Percentiles rank a stretch among this genome's conserved stretches.
phyloP scores from a whole-genome alignment of 1,284 basidiomycete genomes.

The Grifola frondosa region DNA sequence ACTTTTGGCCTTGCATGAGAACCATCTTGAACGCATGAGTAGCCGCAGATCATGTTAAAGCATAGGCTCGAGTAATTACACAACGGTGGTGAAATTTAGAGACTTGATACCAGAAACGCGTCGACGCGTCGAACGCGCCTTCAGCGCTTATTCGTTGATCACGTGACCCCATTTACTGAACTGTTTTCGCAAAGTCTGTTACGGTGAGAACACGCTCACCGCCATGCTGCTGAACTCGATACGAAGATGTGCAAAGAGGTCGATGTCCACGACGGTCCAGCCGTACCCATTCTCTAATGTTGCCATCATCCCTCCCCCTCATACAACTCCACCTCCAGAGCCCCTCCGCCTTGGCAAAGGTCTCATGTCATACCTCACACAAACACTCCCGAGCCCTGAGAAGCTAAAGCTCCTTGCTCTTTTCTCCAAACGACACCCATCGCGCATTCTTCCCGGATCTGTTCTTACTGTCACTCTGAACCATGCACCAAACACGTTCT shows the following conservation, averaged over 20 bases:
- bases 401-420: conserved; percentile 67
- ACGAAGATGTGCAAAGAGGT: conserved; percentile 32
- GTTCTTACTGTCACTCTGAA: conserved; percentile 74
- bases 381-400: conserved; percentile 63
- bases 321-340: conserved; percentile 42
- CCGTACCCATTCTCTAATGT: conserved; percentile 77
- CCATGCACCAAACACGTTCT: conserved; percentile 76
- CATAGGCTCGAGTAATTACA: too few relatives aligned
- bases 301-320: conserved; percentile 54
- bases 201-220: too few relatives aligned
- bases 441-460: conserved; percentile 75
- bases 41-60: too few relatives aligned
- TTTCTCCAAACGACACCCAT: conserved; percentile 69
- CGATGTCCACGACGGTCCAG: conserved; percentile 44
- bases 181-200: too few relatives aligned
- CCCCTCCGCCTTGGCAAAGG: conserved; percentile 69
- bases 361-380: conserved; percentile 74
- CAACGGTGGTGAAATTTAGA: too few relatives aligned
- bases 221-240: conserved; percentile 27
- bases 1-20: too few relatives aligned
- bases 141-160: too few relatives aligned
- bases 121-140: too few relatives aligned
- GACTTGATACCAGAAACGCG: too few relatives aligned
- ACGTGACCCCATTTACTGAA: too few relatives aligned
- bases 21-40: too few relatives aligned